Base-by-base conservation (phyloP, 176 grass and related monocot genomes). In the Aegilops umbellulata region DNA sequence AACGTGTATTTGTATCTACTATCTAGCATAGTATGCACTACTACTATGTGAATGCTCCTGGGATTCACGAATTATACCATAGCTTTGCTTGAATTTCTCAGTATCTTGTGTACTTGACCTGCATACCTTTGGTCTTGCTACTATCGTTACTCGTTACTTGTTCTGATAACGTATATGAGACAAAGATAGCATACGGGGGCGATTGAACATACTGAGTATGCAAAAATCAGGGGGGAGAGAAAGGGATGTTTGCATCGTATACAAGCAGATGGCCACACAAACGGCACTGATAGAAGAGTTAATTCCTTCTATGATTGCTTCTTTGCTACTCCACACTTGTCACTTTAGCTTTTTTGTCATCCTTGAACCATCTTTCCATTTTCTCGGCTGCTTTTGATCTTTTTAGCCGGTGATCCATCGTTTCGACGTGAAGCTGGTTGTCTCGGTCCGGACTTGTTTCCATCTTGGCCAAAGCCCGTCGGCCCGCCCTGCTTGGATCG, bases 371-470 rank as follows among this genome's bases (percentile, higher is more conserved):
- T 23, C 38, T 76, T 10, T 65, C 22, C 7, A 26, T 17, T 41
- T 32, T 60, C 14, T 79, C 31, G 17, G 42, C 67, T 81, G 77
- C 25, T 27, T 77, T 77, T 30, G 2, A 75, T 72, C 14, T 41
- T 57, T 57, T 51, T 39, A 38, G 35, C 78, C 17, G 51, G 51
- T 82, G 78, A 49, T 58, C 31, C 57, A 16, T 82, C 78, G n/a
- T 70, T 69, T 30, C 44, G 70, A 69, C 65, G 72, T 69, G 83
- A 69, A 71, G 39, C 36, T 78, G 19, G 8, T 70, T 78, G 73
- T 86, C 62, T 31, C 20, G 49, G 19, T 77, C 49, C 19, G n/a
- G 49, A 38, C 60, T 67, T 44, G 49, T n/a, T 24, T 47, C 10
- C n/a, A 13, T 70, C 10, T 55, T 30, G 49, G 11, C 29, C 60